Evolutionary conservation across 306 rosid genomes (phyloP).

Genomic region (Gastrolobium bilobum): DNA sequence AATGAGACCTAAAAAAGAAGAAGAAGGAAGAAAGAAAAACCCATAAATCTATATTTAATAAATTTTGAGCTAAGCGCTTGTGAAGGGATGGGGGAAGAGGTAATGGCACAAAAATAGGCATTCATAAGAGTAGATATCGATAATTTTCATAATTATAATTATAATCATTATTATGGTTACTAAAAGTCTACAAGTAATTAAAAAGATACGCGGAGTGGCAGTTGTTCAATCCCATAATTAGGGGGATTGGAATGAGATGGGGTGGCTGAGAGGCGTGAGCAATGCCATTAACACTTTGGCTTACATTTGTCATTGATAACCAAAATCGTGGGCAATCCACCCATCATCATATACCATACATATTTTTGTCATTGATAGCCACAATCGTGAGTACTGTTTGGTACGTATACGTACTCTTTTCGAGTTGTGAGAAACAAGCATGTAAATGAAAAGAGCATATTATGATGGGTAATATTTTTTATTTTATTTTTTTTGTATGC

Average conservation of each 20-base stretch:
- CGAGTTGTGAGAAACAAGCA: not conserved
- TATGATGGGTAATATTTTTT: no score
- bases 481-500: no score
- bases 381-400: constrained; percentile 33
- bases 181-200: not conserved
- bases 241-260: not conserved
- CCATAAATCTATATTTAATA: not conserved
- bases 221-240: constrained; percentile 24
- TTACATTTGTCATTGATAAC: not conserved
- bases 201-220: not conserved
- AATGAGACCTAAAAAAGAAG: no score
- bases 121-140: not conserved
- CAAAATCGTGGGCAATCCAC: constrained; percentile 22
- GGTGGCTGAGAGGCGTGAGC: not conserved
- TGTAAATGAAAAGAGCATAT: not conserved
- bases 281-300: not conserved
- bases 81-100: no score
- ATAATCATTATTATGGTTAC: not conserved
- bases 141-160: not conserved
- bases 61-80: no score
- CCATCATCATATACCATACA: not conserved
- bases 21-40: not conserved
- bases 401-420: not conserved
- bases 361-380: not conserved
- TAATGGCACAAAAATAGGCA: not conserved